Base-by-base conservation (phyloP, 768 basidiomycete genomes). In the Boletus bicolor region DNA sequence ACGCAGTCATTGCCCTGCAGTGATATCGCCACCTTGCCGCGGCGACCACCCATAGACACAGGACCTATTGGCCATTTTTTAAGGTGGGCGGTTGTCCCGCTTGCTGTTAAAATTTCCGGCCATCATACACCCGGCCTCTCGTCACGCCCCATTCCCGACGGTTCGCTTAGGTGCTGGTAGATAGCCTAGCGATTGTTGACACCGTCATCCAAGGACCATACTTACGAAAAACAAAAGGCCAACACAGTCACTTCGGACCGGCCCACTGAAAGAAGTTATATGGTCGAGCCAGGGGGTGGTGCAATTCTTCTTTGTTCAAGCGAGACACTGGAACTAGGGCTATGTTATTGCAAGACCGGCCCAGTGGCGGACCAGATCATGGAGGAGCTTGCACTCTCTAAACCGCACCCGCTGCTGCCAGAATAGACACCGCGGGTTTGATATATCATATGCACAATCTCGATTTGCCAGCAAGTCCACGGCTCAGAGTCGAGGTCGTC, bases 301-400 rank as follows among this genome's bases (percentile, higher is more conserved):
- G 24, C 42, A 56, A 62, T 62, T 47, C 48, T 44, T 24, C 62
- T 60, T 56, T 64, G 21, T 64, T 53, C 44, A 9, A 62, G 62
- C 21, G n/a, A 42, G 30, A 34, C 36, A 44, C 15, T 5, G 17
- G 21, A 6, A 28, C 14, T 38, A 30, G 5, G 36, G 54, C 21
- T 38, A 44, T 44, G 44, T 55, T 46, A n/a, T 34, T 19, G 21
- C 44, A 39, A 21, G 36, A 6, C 47, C 17, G 5, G 17, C 15
- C 45, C 19, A 35, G 32, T 10, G 21, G 30, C 30, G 54, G 38
- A 44, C 30, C 32, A 32, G 5, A 10, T 15, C 30, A 44, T n/a
- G 19, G 45, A 26, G 32, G 12, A 30, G 21, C 44, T 35, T 30
- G 30, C 43, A 50, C 44, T 38, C 24, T 60, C 47, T 35, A 19